Base-by-base conservation (phyloP, 78 protist genomes). In the Creolimax fragrantissima region DNA sequence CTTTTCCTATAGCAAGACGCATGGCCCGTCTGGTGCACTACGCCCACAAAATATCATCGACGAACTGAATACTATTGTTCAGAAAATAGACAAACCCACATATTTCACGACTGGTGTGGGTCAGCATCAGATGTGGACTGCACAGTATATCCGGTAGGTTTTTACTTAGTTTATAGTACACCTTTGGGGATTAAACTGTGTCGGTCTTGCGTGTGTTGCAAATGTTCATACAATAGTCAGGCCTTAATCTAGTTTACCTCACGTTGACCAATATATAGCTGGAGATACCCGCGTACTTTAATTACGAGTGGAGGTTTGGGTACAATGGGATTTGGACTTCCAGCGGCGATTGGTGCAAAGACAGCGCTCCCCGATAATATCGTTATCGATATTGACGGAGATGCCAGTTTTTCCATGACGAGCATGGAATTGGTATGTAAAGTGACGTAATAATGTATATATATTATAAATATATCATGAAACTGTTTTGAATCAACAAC, bases 301-400 rank as follows among this genome's bases (percentile, higher is more conserved):
- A 45, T 94, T 47, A 92, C 95, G 32, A 90, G 93, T 3, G 96
- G 96, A 7, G 93, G 93, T 17, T 42, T 92, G 39, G 96, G 96
- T 17, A 95, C 96, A 5, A 95, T 94, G 96, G 96, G 96, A 41
- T 94, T 84, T 35, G 96, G 96, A 2, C 47, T 94, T 17, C 95
- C 95, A 24, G 67, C 93, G 3, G 95, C 95, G 3, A 66, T 94
- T 17, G 95, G 95, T 44, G 94, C 94, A 44, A 92, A 95, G 92
- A 45, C 94, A n/a, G 93, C 94, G 2, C 2, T 32, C 3, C 96
- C 96, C 2, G 95, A 95, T 67, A 41, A 44, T 45, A 92, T 90
- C 5, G 95, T 95, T 42, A 41, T 95, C 11, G 93, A 85, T 32
- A 85, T 95, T 45, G 96, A 95, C 42, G 96, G 96, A 4, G 96